These are phyloP conservation scores for Phalaenopsis hybrid DNA, from an alignment of 116 monocot species.

Conservation along the genomic window DNA sequence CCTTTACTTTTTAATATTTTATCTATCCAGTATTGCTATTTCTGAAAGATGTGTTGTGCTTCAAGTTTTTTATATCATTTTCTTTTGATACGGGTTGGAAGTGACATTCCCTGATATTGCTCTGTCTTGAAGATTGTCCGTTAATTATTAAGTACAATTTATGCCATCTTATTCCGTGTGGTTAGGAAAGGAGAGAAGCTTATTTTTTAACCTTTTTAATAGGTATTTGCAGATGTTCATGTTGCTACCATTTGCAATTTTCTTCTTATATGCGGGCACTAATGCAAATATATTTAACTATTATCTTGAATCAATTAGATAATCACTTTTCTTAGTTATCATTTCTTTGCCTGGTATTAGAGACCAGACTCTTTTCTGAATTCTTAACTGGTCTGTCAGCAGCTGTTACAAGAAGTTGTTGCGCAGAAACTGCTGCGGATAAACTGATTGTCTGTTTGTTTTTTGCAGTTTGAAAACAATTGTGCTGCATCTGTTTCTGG, in stretches of 20 bases:
- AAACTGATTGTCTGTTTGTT: too few relatives aligned
- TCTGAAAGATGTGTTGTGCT: neutral
- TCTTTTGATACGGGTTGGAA: neutral
- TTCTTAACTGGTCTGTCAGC: too few relatives aligned
- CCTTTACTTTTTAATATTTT: neutral
- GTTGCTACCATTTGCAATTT: neutral
- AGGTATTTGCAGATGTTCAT: neutral
- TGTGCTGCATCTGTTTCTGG: too few relatives aligned
- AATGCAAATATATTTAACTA: too few relatives aligned
- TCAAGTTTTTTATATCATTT: neutral
- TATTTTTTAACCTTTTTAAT: neutral
- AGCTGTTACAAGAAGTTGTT: too few relatives aligned
- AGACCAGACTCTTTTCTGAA: too few relatives aligned
- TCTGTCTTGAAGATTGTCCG: neutral
- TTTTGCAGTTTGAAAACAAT: too few relatives aligned
- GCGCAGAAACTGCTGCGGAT: too few relatives aligned
- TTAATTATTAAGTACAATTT: neutral
- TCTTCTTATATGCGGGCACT: neutral
- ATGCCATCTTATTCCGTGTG: neutral
- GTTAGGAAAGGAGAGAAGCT: neutral
- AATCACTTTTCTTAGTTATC: too few relatives aligned
- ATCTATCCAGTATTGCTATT: neutral
- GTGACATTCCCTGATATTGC: neutral
- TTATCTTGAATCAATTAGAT: too few relatives aligned
- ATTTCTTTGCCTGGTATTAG: too few relatives aligned